These are phyloP conservation scores for Bolboschoenus planiculmis DNA, from an alignment of 176 grass and related monocot genomes.

Conservation along the genomic window DNA sequence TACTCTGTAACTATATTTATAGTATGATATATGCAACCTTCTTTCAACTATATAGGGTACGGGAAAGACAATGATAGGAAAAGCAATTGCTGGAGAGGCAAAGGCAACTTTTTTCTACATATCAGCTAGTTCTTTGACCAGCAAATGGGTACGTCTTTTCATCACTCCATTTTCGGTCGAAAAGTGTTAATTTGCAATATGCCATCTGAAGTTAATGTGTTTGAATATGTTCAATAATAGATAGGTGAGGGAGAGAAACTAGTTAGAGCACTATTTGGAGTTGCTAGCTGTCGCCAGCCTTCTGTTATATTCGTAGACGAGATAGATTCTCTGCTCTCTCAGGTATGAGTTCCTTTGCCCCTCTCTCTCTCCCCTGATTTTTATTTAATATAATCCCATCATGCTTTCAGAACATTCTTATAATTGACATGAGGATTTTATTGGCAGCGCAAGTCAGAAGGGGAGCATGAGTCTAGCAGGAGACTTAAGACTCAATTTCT, in stretches of 20 bases:
- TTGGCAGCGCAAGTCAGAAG: slow-evolving; percentile 88
- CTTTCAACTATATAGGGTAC: slow-evolving; percentile 54
- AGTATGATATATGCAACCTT: not conserved
- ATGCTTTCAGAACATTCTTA: not conserved
- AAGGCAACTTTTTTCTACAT: slow-evolving; percentile 99
- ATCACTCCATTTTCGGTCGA: slow-evolving; percentile 24
- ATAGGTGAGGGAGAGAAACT: slow-evolving; percentile 99
- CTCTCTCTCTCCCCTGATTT: not conserved
- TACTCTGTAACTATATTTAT: not conserved
- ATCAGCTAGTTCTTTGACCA: slow-evolving; percentile 94
- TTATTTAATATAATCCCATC: slow-evolving; percentile 13
- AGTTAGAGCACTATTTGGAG: slow-evolving; percentile 92
- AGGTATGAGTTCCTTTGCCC: slow-evolving; percentile 42
- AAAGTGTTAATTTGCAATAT: slow-evolving; percentile 16
- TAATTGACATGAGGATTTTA: not conserved
- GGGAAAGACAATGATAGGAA: slow-evolving; percentile 98
- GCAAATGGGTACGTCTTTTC: slow-evolving; percentile 77
- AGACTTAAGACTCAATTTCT: slow-evolving; percentile 98
- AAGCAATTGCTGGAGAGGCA: slow-evolving; percentile 97
- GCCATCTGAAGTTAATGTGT: slow-evolving; percentile 8
- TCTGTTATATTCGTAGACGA: slow-evolving; percentile 98
- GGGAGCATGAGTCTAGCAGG: slow-evolving; percentile 98
- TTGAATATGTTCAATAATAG: slow-evolving; percentile 30
- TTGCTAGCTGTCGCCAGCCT: slow-evolving; percentile 88
- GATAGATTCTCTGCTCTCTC: slow-evolving; percentile 90